Percentiles rank a stretch among this genome's conserved stretches.
Conservation (phyloP, 2,329 filamentous ascomycete genomes). For the Diaporthe sp. region DNA sequence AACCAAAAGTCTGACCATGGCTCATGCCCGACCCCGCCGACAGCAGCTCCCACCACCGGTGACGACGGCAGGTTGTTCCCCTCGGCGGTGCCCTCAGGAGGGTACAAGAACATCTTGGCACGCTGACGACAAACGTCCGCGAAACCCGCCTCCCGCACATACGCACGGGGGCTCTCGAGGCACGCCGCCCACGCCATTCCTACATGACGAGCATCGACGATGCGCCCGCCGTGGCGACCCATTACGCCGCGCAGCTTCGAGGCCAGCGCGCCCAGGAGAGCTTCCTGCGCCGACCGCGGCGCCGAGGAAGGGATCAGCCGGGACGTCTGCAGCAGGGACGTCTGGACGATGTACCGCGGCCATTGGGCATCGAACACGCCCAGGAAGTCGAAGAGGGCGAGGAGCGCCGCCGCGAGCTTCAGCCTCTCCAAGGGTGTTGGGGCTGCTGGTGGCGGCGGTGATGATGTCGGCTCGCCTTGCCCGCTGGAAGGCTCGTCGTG, state of each 20-base stretch:
- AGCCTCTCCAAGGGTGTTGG: constrained; percentile 10
- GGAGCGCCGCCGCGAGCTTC: constrained; percentile 18
- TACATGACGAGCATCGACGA: neutral
- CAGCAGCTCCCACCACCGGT: neutral
- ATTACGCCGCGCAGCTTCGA: constrained; percentile 16
- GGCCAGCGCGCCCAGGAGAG: constrained; percentile 8
- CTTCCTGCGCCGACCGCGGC: constrained; percentile 13
- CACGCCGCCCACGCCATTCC: neutral
- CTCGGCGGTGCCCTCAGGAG: neutral
- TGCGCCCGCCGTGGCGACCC: neutral
- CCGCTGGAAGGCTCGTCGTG: neutral
- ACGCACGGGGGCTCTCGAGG: neutral
- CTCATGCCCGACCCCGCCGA: constrained; percentile 19
- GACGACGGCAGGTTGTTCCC: neutral
- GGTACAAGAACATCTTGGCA: constrained; percentile 25
- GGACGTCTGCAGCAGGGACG: constrained; percentile 6
- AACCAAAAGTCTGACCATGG: constrained; percentile 30
- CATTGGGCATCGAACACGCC: constrained; percentile 30
- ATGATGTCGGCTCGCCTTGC: neutral
- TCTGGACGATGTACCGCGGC: constrained; percentile 32
- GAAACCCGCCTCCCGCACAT: neutral
- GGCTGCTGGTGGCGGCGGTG: neutral
- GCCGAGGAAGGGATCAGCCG: constrained; percentile 6
- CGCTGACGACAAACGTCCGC: neutral
- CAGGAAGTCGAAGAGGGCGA: constrained; percentile 28